Conservation (phyloP, 305 asterid genomes). For the Fraxinus latifolia region DNA sequence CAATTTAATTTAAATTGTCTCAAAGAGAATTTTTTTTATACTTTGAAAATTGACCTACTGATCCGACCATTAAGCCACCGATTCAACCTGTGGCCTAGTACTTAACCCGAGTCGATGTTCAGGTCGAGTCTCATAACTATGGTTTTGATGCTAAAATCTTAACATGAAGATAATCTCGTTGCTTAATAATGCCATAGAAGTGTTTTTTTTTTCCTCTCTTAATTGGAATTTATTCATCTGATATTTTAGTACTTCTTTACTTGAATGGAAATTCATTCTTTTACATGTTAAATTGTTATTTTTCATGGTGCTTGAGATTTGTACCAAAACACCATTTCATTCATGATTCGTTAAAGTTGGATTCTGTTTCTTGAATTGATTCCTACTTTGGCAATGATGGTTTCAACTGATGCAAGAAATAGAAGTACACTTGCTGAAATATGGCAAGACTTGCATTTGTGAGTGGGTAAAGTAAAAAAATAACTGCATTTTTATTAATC, state of each 20-base stretch:
- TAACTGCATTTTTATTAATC: background rate
- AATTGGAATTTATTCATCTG: background rate
- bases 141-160: background rate
- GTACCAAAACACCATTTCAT: background rate
- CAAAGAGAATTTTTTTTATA: background rate
- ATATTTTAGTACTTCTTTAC: background rate
- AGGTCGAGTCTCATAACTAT: background rate
- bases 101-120: background rate
- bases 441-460: background rate
- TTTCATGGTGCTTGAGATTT: background rate
- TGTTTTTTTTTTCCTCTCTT: background rate
- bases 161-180: background rate
- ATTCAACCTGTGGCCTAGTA: background rate
- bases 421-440: background rate
- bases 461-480: slow-evolving; percentile 2
- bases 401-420: background rate
- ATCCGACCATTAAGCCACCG: background rate
- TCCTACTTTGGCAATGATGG: background rate
- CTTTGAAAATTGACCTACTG: background rate
- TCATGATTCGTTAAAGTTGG: background rate
- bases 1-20: background rate
- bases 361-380: background rate
- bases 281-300: background rate
- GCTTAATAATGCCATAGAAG: background rate
- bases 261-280: background rate